Evolutionary conservation across 1,284 basidiomycete genomes (phyloP), one percentile per base, ranked within the genome.

Genomic region (Trametes polyzona): DNA sequence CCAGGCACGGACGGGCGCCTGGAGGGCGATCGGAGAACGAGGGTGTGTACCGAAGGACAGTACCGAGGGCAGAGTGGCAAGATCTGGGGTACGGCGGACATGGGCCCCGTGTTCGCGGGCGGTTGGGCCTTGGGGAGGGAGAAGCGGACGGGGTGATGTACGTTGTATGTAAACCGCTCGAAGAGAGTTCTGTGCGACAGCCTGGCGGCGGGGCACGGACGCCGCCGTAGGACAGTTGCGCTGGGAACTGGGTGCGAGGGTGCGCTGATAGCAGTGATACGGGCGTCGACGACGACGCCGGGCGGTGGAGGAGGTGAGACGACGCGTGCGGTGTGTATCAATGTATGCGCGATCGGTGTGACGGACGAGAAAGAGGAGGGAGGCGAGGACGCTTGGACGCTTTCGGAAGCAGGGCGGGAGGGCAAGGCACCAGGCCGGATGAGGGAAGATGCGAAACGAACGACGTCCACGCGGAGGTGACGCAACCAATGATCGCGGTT

Each of bases 11-110:
- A 50, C 37, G 53, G 56, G 40, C 30, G 53, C 46, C 55, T 43
- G 17, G 32, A 42, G 51, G 14, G 35, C 33, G 57, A 58, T 56
- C 57, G 33, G 47, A 57, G 61, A 63, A 63, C 52, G 53, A 42
- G 58, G 52, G 61, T 54, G 52, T 47, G 52, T 33, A 27, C n/a
- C n/a, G n/a, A n/a, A n/a, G n/a, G n/a, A n/a, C n/a, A 21, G 19
- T 44, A 32, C 35, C 21, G 39, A 42, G 23, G n/a, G 33, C 48
- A 46, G 29, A 24, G 40, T 21, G 52, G 23, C 44, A 48, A 60
- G 55, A 63, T 63, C 55, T 60, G 58, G 61, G 61, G 61, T 63
- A 33, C 58, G 48, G 41, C 59, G 46, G 59, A 44, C 49, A 43
- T 36, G 53, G 52, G 49, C 48, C 42, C 49, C 50, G 46, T 57